Percentiles rank a stretch among this genome's conserved stretches.
Conservation (phyloP, 2,329 filamentous ascomycete species). For the Emergomyces orientalis region DNA sequence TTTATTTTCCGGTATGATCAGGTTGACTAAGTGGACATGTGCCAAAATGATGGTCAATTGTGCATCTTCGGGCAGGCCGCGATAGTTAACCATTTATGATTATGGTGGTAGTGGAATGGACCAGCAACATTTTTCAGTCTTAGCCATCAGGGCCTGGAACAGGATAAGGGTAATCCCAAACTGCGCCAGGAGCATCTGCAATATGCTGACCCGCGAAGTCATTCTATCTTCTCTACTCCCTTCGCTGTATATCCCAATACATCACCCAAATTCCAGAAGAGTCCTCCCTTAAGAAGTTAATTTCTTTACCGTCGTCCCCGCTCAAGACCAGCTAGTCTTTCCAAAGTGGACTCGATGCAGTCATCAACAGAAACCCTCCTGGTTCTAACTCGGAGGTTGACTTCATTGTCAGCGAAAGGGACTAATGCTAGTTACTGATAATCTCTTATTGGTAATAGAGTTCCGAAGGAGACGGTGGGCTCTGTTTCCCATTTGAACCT, state of each 20-base stretch:
- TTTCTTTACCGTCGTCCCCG: not conserved
- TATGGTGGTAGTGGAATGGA: not conserved
- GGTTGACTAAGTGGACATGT: not conserved
- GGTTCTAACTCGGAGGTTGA: not conserved
- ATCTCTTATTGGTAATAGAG: not conserved
- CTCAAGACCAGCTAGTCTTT: not conserved
- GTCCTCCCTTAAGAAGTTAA: not conserved
- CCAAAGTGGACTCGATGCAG: not conserved
- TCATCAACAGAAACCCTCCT: not conserved
- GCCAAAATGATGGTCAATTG: not conserved
- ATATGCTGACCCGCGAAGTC: not conserved
- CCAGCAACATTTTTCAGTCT: not conserved
- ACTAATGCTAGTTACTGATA: too few species aligned
- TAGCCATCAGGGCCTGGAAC: not conserved
- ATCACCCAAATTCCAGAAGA: not conserved
- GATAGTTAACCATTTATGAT: not conserved
- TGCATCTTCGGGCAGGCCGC: not conserved
- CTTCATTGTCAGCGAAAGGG: not conserved
- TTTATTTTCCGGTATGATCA: not conserved
- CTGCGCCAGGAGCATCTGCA: not conserved
- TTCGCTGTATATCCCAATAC: not conserved
- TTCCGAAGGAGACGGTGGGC: not conserved
- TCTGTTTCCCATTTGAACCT: not conserved
- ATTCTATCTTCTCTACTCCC: not conserved
- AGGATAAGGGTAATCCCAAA: not conserved